A percentile compares a stretch with the other conserved stretches of the same genome.
phyloP scores from a whole-genome alignment of 2,329 filamentous ascomycete genomes.

The Epichloe coenophiala region DNA sequence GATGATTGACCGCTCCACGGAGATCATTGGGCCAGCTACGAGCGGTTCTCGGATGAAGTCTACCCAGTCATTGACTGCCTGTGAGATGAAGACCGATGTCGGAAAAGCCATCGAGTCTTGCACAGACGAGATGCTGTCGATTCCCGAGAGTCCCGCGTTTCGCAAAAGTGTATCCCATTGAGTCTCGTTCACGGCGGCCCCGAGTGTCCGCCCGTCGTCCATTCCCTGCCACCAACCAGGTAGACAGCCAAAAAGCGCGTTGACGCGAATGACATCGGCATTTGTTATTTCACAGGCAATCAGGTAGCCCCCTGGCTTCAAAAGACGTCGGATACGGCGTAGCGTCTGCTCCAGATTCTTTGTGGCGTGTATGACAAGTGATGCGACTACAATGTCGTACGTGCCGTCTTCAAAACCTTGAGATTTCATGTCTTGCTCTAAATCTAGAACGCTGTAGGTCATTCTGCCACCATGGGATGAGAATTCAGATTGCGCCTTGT shows the following conservation, averaged over 20 bases:
- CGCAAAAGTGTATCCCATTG: background rate
- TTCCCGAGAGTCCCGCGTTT: slow-evolving; percentile 3
- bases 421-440: slow-evolving; percentile 9
- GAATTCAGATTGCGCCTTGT: slow-evolving; percentile 18
- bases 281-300: slow-evolving; percentile 3
- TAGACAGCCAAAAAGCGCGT: slow-evolving; percentile 2
- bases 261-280: background rate
- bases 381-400: slow-evolving; percentile 26
- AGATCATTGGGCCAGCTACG: background rate
- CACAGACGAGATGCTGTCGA: background rate
- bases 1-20: background rate
- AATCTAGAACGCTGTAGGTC: slow-evolving; percentile 12
- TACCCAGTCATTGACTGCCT: slow-evolving; percentile 1
- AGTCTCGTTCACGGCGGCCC: background rate
- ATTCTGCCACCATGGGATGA: slow-evolving; percentile 7
- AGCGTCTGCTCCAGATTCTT: slow-evolving; percentile 11
- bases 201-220: background rate
- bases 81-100: background rate
- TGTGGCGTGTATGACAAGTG: slow-evolving; percentile 25
- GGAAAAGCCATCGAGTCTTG: background rate
- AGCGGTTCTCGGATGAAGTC: slow-evolving; percentile 1
- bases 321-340: slow-evolving; percentile 1
- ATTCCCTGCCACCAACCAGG: slow-evolving; percentile 2
- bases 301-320: slow-evolving; percentile 6
- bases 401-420: slow-evolving; percentile 18